Base-by-base conservation (phyloP, 305 asterid genomes). In the Rubia peregrina region DNA sequence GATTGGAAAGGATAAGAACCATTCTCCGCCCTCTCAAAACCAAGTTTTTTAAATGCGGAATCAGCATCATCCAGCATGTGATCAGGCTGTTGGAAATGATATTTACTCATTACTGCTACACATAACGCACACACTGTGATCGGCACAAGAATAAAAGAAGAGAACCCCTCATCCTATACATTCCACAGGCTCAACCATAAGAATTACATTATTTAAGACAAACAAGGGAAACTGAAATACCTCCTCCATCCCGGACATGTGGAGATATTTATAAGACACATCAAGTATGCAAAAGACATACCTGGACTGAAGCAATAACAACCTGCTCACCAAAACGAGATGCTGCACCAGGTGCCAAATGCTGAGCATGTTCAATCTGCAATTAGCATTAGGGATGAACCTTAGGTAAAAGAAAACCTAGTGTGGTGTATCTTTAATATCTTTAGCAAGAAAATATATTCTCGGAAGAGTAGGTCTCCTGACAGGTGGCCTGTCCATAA, bases 291-390 rank as follows among this genome's bases (percentile, higher is more conserved):
- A 21, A 63, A 70, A 56, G 60, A 76, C 41, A 72, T 80, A 94
- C 99, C 97, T 94, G 99, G 70, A 94, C 95, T 49, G 99, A 94
- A 82, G 99, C 96, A 85, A 87, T 26, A 74, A 94, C 77, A 70
- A 79, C 70, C 77, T 81, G 90, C 82, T 86, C 85, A 49, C 98
- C 95, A 82, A 94, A 94, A 67, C 89, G 86, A 72, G 87, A 79
- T 7, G 83, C 89, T 41, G 90, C 64, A 70, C 89, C 85, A 51
- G 87, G 83, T 67, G 90, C 82, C 85, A 94, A 94, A 88, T 94
- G 99, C 86, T 91, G 99, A 73, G 95, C 99, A 85, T 94, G 99
- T 84, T 94, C 99, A 77, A 91, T 89, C 99, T 94, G 92, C 76
- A 72, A 81, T 77, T 60, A 73, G 30, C 10, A 65, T 40, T 65